Evolutionary conservation across 768 basidiomycete genomes (phyloP), one percentile per base, ranked within the genome.

Genomic region (Dentipellis fragilis): DNA sequence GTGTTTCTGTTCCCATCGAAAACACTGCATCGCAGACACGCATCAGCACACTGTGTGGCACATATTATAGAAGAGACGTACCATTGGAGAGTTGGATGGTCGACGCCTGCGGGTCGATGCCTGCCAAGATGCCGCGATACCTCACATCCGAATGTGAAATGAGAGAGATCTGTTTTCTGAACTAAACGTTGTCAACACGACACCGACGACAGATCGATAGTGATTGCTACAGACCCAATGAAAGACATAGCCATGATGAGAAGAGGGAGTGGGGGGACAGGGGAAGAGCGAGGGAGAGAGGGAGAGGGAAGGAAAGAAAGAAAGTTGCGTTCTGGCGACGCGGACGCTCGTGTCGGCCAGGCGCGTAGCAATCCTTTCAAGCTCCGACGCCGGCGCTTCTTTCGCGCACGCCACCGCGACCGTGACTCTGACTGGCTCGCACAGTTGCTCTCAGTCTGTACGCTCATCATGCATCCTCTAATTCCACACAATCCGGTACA

Each of bases 61-160:
- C 7, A 2, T 40, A 21, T 39, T 22, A 58, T 49, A 37, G 21
- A 36, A 11, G n/a, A 35, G 40, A 54, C 75, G 45, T 58, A 89
- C 90, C 90, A 78, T 91, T 90, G 35, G 87, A 88, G 38, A 93
- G 79, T 67, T 89, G 87, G 60, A 93, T 93, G 3, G 91, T 93
- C 10, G 88, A 89, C 51, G 86, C 86, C 58, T 74, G 79, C 36
- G 90, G 85, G 72, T 92, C 89, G 65, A 93, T 91, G 39, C 88
- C 89, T 50, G 87, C 87, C 49, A 93, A 76, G 59, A 89, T 90
- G 58, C 90, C 90, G 60, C 88, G 79, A 72, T 93, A 93, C 55
- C 91, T 85, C 58, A 93, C 87, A 80, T 91, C 91, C 51, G 88
- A 89, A 68, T 90, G 87, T 56, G 90, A 92, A 68, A 90, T 86